Base-by-base conservation (phyloP, 2,329 filamentous ascomycete species). In the Teratosphaeria gauchensis region DNA sequence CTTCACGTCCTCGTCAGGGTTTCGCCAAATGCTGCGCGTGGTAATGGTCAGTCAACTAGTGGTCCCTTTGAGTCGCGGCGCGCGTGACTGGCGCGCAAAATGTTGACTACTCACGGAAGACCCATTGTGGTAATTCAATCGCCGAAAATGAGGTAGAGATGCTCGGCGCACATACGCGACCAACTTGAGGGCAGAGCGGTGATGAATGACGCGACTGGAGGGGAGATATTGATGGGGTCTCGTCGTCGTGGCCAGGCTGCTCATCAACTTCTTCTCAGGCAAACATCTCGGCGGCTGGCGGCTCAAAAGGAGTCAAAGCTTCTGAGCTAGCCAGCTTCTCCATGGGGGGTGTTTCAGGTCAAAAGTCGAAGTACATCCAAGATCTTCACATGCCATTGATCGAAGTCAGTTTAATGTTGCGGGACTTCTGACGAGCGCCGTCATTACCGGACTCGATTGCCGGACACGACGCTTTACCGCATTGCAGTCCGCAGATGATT, bases 1-100 rank as follows among this genome's bases (percentile, higher is more conserved):
- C 46, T 76, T 74, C 60, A 61, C 62, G 42, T 76, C 75, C 61
- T 77, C 72, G 54, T 77, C 75, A 48, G 80, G 80, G 68, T 81
- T 78, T 70, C 77, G 77, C 75, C 78, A 85, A 73, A 84, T 78
- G 14, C 62, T 79, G 80, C 63, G 32, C 24, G 52, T 56, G 30
- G 56, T 51, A 16, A 42, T 38, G 32, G 51, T 58, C 53, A 61
- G 61, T 46, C 56, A 55, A 32, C 19, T 57, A 12, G 33, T 42
- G 42, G 28, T 53, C 21, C 12, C 51, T 58, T 57, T 32, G 9
- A 14, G 35, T 38, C 24, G 56, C 51, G 56, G 19, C 9, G 42
- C 42, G 42, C 48, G 38, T 51, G 28, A 32, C n/a, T 24, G 56
- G 52, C 51, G 21, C 53, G 38, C 35, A 19, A 31, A 19, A 48